Base-by-base conservation (phyloP, 1,284 basidiomycete species). In the Fereydounia khargensis region DNA sequence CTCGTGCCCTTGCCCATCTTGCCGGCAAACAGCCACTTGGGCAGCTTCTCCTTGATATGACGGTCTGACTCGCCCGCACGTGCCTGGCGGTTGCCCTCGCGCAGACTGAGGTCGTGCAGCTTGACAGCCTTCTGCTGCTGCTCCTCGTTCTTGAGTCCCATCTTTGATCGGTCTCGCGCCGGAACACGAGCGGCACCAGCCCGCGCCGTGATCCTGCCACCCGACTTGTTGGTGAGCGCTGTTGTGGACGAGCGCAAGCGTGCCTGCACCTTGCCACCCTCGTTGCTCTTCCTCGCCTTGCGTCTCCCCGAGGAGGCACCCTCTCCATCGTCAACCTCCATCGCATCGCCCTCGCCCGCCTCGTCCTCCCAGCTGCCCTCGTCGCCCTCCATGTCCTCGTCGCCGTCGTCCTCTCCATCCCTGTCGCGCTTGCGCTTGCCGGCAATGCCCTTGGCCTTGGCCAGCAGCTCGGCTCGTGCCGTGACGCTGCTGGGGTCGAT, bases 401-500 rank as follows among this genome's bases (percentile, higher is more conserved):
- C 73, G 25, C 67, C 68, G 6, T 67, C 65, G 21, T 69, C 68
- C 21, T 81, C 81, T 36, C 48, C 70, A 28, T 82, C 84, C 49
- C 78, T 71, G 6, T 55, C 64, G 8, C 68, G 78, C 70, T 80
- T 79, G 42, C 87, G 80, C 78, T 90, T 90, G 71, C 85, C 82
- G 6, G 65, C 67, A 24, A 79, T 61, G 18, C 85, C 86, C 42
- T 85, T 83, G 17, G 85, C 79, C 78, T 91, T 90, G 22, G 88
- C 87, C 38, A 97, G 78, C 68, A 87, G 81, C 70, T 83, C 83
- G 1, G 92, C 95, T 24, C 94, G 85, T 62, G 88, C 88, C 74
- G 91, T 84, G 67, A 99, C 86, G 43, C 84, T 83, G 61, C 85
- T 86, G 5, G 94, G 88, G 76, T 99, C 89, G 60, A 91, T 83